Percentiles rank a stretch among this genome's conserved stretches.
Conservation (phyloP, 139 green algal genomes). For the Chlamydomonas schloesseri region DNA sequence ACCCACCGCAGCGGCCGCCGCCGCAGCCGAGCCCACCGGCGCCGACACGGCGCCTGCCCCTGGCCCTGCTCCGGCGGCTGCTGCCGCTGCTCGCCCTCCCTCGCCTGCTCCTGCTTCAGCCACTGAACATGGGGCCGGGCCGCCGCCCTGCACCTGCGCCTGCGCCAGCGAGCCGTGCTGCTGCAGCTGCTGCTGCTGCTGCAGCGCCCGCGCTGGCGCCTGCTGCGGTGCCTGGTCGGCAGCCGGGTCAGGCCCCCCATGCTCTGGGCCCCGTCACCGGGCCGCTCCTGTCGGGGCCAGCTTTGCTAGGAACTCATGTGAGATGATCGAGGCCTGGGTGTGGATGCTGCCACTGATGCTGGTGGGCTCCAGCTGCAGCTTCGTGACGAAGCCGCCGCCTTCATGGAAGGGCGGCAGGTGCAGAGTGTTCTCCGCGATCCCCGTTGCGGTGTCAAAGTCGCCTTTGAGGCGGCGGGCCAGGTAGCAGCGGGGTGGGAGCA, state of each 20-base stretch:
- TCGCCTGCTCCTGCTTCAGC: too few relatives aligned
- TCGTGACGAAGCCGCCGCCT: neutral
- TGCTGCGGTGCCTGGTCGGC: too few relatives aligned
- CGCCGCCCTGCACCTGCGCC: neutral
- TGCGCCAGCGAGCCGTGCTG: too few relatives aligned
- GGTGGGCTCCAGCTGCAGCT: neutral
- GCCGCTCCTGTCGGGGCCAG: too few relatives aligned
- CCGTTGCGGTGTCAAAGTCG: slow-evolving; percentile 6
- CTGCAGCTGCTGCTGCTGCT: too few relatives aligned
- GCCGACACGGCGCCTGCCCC: too few relatives aligned
- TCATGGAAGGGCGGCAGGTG: neutral
- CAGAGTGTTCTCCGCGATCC: neutral
- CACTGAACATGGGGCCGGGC: neutral
- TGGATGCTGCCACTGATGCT: neutral
- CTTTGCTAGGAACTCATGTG: neutral
- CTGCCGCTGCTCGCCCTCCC: too few relatives aligned
- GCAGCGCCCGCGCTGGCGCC: neutral
- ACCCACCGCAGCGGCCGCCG: too few relatives aligned
- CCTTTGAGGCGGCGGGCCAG: too few relatives aligned
- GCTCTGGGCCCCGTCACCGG: neutral
- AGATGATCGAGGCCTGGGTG: neutral
- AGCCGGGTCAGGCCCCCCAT: neutral
- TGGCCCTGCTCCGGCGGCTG: too few relatives aligned
- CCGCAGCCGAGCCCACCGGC: too few relatives aligned
- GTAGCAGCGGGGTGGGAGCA: neutral